A percentile compares a stretch with the other conserved stretches of the same genome.
phyloP scores from a whole-genome alignment of 352 stramenopile genomes.

The Aphanomyces euteiches region DNA sequence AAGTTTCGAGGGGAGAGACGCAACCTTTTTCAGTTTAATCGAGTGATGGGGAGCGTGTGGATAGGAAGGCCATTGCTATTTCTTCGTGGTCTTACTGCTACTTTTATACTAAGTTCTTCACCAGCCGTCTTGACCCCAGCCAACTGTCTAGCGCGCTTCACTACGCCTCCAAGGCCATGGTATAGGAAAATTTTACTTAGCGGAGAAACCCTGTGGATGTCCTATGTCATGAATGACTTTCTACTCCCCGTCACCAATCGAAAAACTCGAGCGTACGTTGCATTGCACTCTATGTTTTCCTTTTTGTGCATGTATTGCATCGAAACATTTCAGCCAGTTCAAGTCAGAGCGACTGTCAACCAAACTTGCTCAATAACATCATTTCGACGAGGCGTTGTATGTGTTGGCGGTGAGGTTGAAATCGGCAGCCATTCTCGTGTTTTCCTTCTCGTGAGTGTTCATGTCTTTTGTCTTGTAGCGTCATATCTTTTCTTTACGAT shows the following conservation, averaged over 20 bases:
- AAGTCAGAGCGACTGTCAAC: not conserved
- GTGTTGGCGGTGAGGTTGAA: not conserved
- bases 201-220: slow-evolving; percentile 14
- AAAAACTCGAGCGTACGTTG: not conserved
- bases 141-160: not conserved
- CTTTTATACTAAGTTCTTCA: not conserved
- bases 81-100: slow-evolving; percentile 4
- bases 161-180: not conserved
- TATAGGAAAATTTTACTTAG: not conserved
- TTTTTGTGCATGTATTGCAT: not conserved
- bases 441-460: not conserved
- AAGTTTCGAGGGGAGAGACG: not conserved
- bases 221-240: slow-evolving; percentile 8
- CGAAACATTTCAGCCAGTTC: not conserved
- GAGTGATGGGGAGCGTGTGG: slow-evolving; percentile 10
- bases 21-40: slow-evolving; percentile 21
- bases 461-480: not conserved
- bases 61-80: slow-evolving; percentile 19
- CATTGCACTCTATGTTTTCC: not conserved
- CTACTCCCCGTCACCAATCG: not conserved
- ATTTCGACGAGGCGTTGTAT: not conserved
- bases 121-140: not conserved
- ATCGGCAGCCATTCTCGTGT: slow-evolving; percentile 18
- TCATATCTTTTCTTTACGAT: not conserved
- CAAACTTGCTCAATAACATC: not conserved